A percentile compares a stretch with the other conserved stretches of the same genome.
Evolutionary conservation across 2,329 filamentous ascomycete species (phyloP).

Genomic region (Phialophora expanda): DNA sequence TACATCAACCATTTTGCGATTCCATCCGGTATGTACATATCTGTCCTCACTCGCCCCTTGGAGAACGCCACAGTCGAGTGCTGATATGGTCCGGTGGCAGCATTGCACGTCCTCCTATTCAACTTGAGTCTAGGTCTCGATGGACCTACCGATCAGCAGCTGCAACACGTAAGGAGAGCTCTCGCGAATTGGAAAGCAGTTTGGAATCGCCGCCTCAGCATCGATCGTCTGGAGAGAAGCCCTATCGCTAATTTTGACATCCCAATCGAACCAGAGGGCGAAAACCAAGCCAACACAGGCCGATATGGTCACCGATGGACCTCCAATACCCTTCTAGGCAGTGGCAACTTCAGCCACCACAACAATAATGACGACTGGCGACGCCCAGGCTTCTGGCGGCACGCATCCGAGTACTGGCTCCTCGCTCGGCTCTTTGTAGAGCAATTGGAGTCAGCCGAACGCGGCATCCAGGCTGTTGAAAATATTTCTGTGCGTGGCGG

Average conservation of each 20-base stretch:
- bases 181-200: constrained; percentile 42
- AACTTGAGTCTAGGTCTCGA: constrained; percentile 4
- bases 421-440: constrained; percentile 39
- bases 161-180: constrained; percentile 37
- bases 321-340: neutral
- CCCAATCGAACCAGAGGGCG: constrained; percentile 7
- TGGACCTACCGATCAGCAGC: neutral
- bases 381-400: constrained; percentile 40
- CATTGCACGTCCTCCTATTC: constrained; percentile 15
- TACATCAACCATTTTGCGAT: constrained; percentile 40
- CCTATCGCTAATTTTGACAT: constrained; percentile 26
- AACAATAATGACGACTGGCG: constrained; percentile 33
- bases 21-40: constrained; percentile 37
- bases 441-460: constrained; percentile 13
- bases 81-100: neutral
- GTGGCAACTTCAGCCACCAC: neutral
- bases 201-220: constrained; percentile 39
- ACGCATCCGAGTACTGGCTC: constrained; percentile 42
- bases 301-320: neutral
- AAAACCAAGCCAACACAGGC: neutral
- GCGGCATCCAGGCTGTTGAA: neutral
- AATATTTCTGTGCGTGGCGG: neutral
- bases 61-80: neutral
- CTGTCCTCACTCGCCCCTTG: neutral
- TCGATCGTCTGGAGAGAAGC: constrained; percentile 34